Base-by-base conservation (phyloP, 352 stramenopile species). In the Phytopythium helicoides region DNA sequence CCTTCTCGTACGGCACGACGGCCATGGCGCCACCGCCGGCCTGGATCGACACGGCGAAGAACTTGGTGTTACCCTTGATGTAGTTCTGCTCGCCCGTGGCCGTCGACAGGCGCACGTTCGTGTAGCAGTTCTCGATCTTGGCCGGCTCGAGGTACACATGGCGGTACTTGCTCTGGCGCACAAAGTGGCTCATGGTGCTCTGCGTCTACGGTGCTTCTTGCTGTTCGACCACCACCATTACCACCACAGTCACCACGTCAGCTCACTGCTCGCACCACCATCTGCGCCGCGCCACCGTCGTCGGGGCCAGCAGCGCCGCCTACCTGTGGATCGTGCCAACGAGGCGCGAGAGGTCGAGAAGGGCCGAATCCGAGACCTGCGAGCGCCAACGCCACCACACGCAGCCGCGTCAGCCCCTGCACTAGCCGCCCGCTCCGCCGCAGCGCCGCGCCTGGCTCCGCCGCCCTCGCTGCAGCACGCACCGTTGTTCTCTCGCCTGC, bases 11-110 rank as follows among this genome's bases (percentile, higher is more conserved):
- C 15, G 91, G 87, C 47, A 98, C 82, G 28, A 99, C 93, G 44
- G 93, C 91, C 69, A 99, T 95, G 51, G 87, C 81, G 40, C 89
- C 89, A 37, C 87, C 89, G 45, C 89, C 88, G 0, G 84, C 82
- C 62, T 92, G 79, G 62, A 97, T 95, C 37, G 96, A 89, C 31
- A 99, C 92, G 19, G 96, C 96, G 69, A 99, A 99, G 76, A 99
- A 99, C 83, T 99, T 99, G 53, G 96, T 97, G 66, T 99, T 99
- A 35, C 94, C 96, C 76, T 99, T 99, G 76, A 99, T 99, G 81
- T 99, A 99, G 63, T 98, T 98, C 71, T 99, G 97, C 68, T 99
- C 97, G 55, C 98, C 97, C 47, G 97, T 99, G 28, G 97, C 92
- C 34, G 97, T 99, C 21, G 95, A 89, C 39, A 99, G 76, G 23